A percentile compares a stretch with the other conserved stretches of the same genome.
Evolutionary conservation across 1,139 yeast genomes (phyloP).

Genomic region (Sugiyamaella neomexicana): DNA sequence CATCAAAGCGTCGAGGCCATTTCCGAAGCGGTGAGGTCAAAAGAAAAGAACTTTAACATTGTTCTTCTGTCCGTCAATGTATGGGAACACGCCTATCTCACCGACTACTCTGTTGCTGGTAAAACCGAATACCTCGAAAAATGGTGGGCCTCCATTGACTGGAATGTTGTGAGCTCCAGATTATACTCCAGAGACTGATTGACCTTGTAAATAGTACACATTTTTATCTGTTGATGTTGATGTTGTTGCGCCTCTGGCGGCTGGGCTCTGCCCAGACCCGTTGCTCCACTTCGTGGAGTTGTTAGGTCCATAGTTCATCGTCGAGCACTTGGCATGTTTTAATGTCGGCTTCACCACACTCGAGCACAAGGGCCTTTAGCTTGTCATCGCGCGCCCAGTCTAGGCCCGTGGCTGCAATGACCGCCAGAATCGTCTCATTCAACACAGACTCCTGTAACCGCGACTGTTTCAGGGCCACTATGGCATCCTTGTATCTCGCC

Average conservation of each 20-base stretch:
- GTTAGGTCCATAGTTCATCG: slow-evolving; percentile 10
- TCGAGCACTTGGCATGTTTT: slow-evolving; percentile 7
- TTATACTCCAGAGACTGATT: slow-evolving; percentile 17
- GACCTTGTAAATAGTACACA: slow-evolving; percentile 10
- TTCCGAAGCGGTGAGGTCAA: slow-evolving; percentile 46
- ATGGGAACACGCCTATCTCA: slow-evolving; percentile 85
- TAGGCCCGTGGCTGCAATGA: slow-evolving; percentile 29
- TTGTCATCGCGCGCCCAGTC: slow-evolving; percentile 30
- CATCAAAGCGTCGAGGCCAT: slow-evolving; percentile 45
- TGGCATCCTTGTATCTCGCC: slow-evolving; percentile 15
- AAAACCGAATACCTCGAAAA: slow-evolving; percentile 70
- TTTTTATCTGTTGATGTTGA: not conserved
- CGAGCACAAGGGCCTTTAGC: slow-evolving; percentile 23
- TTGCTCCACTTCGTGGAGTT: slow-evolving; percentile 3
- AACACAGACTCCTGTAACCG: slow-evolving; percentile 23
- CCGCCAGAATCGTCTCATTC: slow-evolving; percentile 28
- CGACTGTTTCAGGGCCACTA: slow-evolving; percentile 17
- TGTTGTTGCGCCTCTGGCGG: not conserved
- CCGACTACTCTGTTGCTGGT: slow-evolving; percentile 81
- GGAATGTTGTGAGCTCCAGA: slow-evolving; percentile 64
- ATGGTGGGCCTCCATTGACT: slow-evolving; percentile 77
- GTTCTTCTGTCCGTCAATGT: slow-evolving; percentile 78
- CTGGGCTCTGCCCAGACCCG: slow-evolving; percentile 11
- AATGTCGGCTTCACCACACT: slow-evolving; percentile 20
- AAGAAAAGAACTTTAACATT: slow-evolving; percentile 64